Base-by-base conservation (phyloP, 352 stramenopile genomes). In the Phytopythium kandeliae region DNA sequence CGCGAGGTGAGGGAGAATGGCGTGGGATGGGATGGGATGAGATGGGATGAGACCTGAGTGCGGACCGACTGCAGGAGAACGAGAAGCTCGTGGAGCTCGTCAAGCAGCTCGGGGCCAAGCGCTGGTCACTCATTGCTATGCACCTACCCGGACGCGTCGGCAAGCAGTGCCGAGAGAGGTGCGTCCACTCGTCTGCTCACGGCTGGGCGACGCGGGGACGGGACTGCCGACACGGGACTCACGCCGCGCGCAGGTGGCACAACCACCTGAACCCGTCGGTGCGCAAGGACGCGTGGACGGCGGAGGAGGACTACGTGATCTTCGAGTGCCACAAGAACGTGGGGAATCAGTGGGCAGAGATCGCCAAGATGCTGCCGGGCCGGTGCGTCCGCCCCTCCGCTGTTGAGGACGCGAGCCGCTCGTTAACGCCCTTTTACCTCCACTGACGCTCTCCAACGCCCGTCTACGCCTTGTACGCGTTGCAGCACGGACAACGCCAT, bases 281-380 rank as follows among this genome's bases (percentile, higher is more conserved):
- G 9, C 81, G 88, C 48, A 96, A 94, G 55, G 84, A 92, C 40
- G 84, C 86, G 13, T 97, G 84, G 86, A 96, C 82, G 0, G 70
- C 78, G 1, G 86, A 97, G 48, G 89, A 97, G 55, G 89, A 96
- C 62, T 86, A 92, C 44, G 77, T 95, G 25, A 95, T 97, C 48
- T 90, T 95, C 49, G 77, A 94, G 51, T 92, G 82, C 55, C 87
- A 96, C 60, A 92, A 94, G 67, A 95, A 95, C 36, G 74, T 96
- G 30, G 89, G 89, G 31, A 97, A 97, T 62, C 85, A 96, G 48
- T 97, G 89, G 89, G 86, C 86, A 1, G 84, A 96, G 63, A 96
- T 97, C 53, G 89, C 86, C 41, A 92, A 94, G 57, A 94, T 94
- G 76, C 72, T 97, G 2, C 86, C 86, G 3, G 86, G 86, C 35